Evolutionary conservation across 148 eudicot species (phyloP).

Genomic region (Rhododendron vialii): DNA sequence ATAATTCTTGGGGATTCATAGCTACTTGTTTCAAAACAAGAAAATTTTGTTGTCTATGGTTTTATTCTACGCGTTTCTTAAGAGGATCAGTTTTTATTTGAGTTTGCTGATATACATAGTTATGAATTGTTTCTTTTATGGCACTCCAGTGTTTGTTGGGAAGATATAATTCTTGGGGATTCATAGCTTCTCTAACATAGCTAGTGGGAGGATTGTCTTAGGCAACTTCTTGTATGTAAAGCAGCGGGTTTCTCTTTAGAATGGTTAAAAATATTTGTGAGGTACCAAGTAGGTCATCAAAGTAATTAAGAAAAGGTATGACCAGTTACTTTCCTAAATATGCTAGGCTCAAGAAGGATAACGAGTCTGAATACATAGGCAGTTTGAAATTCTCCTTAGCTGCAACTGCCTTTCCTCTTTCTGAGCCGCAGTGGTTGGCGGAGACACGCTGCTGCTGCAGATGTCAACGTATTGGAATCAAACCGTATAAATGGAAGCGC

Average conservation of each 20-base stretch:
- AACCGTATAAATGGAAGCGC: not conserved
- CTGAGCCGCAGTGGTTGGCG: not conserved
- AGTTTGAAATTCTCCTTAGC: not conserved
- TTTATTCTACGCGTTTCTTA: too few species aligned
- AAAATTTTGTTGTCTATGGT: too few species aligned
- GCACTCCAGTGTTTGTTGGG: not conserved
- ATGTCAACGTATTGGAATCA: not conserved
- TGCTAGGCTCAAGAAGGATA: not conserved
- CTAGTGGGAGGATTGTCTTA: not conserved
- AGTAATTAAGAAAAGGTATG: not conserved
- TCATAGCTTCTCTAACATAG: not conserved
- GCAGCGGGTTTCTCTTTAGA: not conserved
- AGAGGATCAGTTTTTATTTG: not conserved
- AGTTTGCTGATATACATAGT: not conserved
- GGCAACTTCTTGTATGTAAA: not conserved
- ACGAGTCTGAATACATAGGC: not conserved
- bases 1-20: not conserved
- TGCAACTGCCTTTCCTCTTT: not conserved
- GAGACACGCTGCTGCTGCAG: not conserved
- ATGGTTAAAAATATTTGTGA: not conserved
- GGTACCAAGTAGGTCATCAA: not conserved
- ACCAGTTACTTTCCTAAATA: not conserved
- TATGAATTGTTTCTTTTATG: not conserved
- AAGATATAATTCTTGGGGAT: not conserved
- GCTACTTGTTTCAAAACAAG: too few species aligned